Evolutionary conservation across 169 alveolate genomes (phyloP).

Genomic region (Plasmodium knowlesi): DNA sequence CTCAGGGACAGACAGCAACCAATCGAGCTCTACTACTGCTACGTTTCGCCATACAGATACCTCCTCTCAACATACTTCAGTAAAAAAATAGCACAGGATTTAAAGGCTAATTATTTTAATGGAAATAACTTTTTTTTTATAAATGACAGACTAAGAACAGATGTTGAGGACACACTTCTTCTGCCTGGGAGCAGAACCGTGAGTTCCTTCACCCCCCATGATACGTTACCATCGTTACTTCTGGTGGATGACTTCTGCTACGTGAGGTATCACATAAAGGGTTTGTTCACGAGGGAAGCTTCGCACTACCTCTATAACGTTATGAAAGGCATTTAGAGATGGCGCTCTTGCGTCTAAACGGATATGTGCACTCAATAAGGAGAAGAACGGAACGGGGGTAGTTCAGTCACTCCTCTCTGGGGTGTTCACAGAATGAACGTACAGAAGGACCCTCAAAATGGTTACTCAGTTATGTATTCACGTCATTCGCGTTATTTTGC

Average conservation of each 20-base stretch:
- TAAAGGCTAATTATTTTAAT: slow-evolving; percentile 3
- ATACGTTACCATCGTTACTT: slow-evolving; percentile 15
- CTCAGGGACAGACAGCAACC: slow-evolving; percentile 24
- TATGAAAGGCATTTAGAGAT: neutral
- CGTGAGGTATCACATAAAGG: slow-evolving; percentile 57
- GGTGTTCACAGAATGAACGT: neutral
- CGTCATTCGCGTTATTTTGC: neutral
- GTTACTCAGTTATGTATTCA: neutral
- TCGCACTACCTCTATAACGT: slow-evolving; percentile 31
- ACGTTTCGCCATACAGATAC: slow-evolving; percentile 33
- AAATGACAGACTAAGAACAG: slow-evolving; percentile 16
- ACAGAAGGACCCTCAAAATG: neutral
- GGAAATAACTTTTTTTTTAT: slow-evolving; percentile 20
- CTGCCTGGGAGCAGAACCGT: neutral
- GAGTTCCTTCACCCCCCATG: neutral
- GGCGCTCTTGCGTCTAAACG: neutral
- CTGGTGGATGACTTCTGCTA: slow-evolving; percentile 32
- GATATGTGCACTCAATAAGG: neutral
- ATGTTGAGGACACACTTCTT: slow-evolving; percentile 14
- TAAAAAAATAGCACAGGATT: slow-evolving; percentile 14
- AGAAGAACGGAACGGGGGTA: neutral
- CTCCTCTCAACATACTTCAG: slow-evolving; percentile 23
- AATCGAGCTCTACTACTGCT: slow-evolving; percentile 30
- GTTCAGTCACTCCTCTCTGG: neutral
- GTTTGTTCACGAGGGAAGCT: slow-evolving; percentile 44